Percentiles rank a stretch among this genome's conserved stretches.
phyloP scores from a whole-genome alignment of 1,284 basidiomycete species.

The Ustilago bromivora region DNA sequence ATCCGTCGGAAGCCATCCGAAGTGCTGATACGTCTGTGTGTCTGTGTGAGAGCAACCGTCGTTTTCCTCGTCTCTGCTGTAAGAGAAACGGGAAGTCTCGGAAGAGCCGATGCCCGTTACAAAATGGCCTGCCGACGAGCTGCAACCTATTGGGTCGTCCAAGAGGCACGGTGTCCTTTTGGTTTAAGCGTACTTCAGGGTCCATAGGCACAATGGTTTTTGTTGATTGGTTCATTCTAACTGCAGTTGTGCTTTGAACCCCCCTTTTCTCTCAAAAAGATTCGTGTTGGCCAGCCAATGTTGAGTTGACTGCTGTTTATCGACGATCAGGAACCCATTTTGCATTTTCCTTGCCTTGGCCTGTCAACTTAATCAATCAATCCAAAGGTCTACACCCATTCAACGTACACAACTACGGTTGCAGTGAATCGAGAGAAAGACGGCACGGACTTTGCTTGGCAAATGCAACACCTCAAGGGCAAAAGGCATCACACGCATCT shows the following conservation, averaged over 20 bases:
- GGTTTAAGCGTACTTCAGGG: constrained; percentile 2
- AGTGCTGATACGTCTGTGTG: background rate
- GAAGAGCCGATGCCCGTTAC: background rate
- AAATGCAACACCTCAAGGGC: too few relatives aligned
- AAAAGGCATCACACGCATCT: too few relatives aligned
- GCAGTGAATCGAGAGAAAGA: too few relatives aligned
- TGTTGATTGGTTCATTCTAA: background rate
- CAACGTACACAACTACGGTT: too few relatives aligned
- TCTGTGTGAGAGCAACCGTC: background rate
- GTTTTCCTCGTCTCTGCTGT: background rate
- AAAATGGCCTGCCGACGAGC: background rate
- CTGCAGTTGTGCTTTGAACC: background rate
- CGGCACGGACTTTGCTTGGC: too few relatives aligned
- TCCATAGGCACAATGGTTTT: background rate
- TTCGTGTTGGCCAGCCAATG: background rate
- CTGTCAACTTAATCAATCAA: background rate
- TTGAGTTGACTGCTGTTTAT: background rate
- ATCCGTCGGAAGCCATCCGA: background rate
- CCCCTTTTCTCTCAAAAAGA: background rate
- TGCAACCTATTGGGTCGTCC: background rate
- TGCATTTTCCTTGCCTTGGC: too few relatives aligned
- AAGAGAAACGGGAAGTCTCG: background rate
- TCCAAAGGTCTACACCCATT: background rate
- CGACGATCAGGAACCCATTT: background rate
- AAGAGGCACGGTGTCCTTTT: background rate